A percentile compares a stretch with the other conserved stretches of the same genome.
phyloP scores from a whole-genome alignment of 306 rosid genomes.

The Quercus mongolica region DNA sequence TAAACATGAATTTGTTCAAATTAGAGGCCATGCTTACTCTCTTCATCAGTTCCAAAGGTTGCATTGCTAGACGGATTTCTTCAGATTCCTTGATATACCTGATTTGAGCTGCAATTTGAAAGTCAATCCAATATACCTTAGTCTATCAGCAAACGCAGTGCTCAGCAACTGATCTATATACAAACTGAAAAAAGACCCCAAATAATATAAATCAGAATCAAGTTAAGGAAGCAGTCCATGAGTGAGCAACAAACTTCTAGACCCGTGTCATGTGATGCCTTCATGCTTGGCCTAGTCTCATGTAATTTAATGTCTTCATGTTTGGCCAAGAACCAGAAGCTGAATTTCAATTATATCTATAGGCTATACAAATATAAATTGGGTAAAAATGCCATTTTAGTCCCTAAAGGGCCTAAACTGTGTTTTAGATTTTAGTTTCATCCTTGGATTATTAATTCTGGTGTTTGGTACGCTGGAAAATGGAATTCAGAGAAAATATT shows the following conservation, averaged over 20 bases:
- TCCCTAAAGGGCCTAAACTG: too few species aligned
- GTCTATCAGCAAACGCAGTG: background rate
- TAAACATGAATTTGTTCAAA: background rate
- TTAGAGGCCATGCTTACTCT: constrained; percentile 53
- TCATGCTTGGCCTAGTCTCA: background rate
- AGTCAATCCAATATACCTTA: background rate
- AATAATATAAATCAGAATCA: background rate
- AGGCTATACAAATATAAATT: background rate
- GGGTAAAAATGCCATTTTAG: too few species aligned
- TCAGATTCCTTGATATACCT: constrained; percentile 70
- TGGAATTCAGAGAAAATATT: too few species aligned
- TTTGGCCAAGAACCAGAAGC: background rate
- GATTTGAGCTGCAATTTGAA: constrained; percentile 61
- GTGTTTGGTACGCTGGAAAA: too few species aligned
- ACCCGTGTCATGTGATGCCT: background rate
- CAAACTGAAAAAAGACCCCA: background rate
- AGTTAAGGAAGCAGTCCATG: constrained; percentile 5
- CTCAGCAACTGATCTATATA: background rate
- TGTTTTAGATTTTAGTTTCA: too few species aligned
- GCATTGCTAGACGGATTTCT: constrained; percentile 86
- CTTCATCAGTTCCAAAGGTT: constrained; percentile 82
- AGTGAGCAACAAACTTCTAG: constrained; percentile 1
- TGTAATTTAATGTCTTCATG: background rate
- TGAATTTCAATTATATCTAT: background rate
- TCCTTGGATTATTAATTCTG: too few species aligned